A percentile compares a stretch with the other conserved stretches of the same genome.
phyloP scores from a whole-genome alignment of 2,329 filamentous ascomycete species.

The Aspergillus puulaauensis region DNA sequence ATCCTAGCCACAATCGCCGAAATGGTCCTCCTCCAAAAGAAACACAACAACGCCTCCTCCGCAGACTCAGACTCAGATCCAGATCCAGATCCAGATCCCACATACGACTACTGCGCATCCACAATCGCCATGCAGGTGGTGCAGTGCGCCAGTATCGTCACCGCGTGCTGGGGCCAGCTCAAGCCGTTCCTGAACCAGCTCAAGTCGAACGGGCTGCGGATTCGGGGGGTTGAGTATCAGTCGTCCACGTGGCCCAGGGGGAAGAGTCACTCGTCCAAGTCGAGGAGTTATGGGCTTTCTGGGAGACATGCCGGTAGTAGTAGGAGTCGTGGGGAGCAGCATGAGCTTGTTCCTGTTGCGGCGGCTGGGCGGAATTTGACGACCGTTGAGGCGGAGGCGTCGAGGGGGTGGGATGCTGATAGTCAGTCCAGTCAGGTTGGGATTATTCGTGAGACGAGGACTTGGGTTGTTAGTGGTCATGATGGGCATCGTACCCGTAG shows the following conservation, averaged over 20 bases:
- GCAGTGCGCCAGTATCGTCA: constrained; percentile 25
- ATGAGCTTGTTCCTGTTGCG: neutral
- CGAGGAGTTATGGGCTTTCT: neutral
- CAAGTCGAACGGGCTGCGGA: constrained; percentile 17
- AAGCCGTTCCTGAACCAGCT: constrained; percentile 23
- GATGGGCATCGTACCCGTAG: neutral
- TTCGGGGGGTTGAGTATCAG: constrained; percentile 9
- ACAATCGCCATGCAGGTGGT: constrained; percentile 7
- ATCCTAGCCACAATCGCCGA: neutral
- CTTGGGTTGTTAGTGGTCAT: constrained; percentile 7
- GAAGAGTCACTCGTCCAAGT: neutral
- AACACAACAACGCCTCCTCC: no score
- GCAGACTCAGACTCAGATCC: no score
- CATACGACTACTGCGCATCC: neutral
- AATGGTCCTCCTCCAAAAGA: neutral
- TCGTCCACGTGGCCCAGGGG: neutral
- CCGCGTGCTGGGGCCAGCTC: constrained; percentile 24
- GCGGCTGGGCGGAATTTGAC: neutral
- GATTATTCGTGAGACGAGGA: constrained; percentile 17
- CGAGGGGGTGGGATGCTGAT: constrained; percentile 12
- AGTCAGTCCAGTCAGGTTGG: constrained; percentile 19
- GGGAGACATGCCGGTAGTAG: neutral
- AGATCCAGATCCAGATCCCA: neutral
- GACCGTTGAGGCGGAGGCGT: neutral
- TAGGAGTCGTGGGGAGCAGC: neutral